phyloP scores from a whole-genome alignment of 495 filamentous ascomycete species.

The Talaromyces adpressus region DNA sequence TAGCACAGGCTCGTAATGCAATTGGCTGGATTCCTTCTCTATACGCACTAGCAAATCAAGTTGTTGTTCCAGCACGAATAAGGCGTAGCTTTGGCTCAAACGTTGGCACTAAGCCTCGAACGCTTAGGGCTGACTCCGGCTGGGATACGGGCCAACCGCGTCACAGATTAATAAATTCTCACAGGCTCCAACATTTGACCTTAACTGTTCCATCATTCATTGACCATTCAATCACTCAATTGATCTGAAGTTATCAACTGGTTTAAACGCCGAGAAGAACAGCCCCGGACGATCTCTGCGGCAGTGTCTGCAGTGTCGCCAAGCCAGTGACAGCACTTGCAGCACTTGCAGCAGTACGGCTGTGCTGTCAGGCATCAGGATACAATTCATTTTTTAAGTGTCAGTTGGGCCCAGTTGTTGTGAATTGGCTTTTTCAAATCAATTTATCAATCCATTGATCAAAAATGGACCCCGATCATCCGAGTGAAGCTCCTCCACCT shows the following conservation, averaged over 20 bases:
- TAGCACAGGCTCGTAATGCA: background rate
- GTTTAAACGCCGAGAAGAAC: background rate
- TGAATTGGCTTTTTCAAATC: background rate
- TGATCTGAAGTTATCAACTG: background rate
- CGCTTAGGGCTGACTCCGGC: background rate
- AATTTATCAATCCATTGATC: background rate
- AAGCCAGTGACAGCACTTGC: background rate
- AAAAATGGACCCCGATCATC: slow-evolving; percentile 7
- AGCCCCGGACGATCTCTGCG: background rate
- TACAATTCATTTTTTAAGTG: background rate
- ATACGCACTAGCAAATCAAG: background rate
- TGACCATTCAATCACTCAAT: background rate
- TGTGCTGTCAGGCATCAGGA: background rate
- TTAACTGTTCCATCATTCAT: background rate
- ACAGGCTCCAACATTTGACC: background rate
- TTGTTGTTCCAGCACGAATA: background rate
- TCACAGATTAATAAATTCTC: background rate
- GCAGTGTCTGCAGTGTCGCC: background rate
- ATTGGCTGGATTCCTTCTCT: background rate
- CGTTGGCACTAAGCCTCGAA: background rate
- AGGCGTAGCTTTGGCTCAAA: background rate
- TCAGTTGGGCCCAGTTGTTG: background rate
- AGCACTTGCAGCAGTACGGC: background rate
- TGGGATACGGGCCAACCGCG: background rate
- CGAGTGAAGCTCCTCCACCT: slow-evolving; percentile 37